These are phyloP conservation scores for Neonectria hederae DNA, from an alignment of 2,329 filamentous ascomycete species.

Conservation along the genomic window DNA sequence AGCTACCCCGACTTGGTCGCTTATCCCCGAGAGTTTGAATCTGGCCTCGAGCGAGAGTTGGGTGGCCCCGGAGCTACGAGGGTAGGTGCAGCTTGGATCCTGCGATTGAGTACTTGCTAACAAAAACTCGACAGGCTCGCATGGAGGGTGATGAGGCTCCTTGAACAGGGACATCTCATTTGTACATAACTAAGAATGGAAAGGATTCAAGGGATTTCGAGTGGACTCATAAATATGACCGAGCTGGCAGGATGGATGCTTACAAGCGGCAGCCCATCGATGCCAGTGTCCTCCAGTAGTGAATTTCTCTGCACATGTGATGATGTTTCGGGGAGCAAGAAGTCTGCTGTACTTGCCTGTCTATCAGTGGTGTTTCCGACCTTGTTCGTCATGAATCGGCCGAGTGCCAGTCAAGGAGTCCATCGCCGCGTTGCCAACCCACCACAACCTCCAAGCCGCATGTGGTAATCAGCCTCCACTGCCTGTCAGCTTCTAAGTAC, in stretches of 20 bases:
- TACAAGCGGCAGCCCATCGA: neutral
- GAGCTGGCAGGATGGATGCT: constrained; percentile 11
- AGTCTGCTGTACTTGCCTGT: neutral
- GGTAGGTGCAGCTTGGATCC: constrained; percentile 60
- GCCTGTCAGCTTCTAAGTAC: neutral
- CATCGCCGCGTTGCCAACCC: neutral
- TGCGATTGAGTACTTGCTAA: constrained; percentile 27
- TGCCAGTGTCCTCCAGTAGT: neutral
- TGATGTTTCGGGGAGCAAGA: neutral
- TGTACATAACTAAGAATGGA: constrained; percentile 50
- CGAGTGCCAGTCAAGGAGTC: neutral
- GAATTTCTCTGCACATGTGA: neutral
- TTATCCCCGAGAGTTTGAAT: constrained; percentile 75
- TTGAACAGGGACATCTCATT: constrained; percentile 46
- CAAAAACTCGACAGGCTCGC: constrained; percentile 57
- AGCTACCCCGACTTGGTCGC: constrained; percentile 78
- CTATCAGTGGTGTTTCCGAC: neutral
- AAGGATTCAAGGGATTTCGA: constrained; percentile 33
- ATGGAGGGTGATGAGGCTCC: constrained; percentile 64
- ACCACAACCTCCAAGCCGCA: neutral
- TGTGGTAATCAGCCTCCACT: neutral
- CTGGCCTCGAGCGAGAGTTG: constrained; percentile 77
- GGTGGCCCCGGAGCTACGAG: constrained; percentile 73
- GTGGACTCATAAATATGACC: constrained; percentile 8
- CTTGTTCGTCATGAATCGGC: neutral